Evolutionary conservation across 306 rosid genomes (phyloP).

Genomic region (Quercus gilva): DNA sequence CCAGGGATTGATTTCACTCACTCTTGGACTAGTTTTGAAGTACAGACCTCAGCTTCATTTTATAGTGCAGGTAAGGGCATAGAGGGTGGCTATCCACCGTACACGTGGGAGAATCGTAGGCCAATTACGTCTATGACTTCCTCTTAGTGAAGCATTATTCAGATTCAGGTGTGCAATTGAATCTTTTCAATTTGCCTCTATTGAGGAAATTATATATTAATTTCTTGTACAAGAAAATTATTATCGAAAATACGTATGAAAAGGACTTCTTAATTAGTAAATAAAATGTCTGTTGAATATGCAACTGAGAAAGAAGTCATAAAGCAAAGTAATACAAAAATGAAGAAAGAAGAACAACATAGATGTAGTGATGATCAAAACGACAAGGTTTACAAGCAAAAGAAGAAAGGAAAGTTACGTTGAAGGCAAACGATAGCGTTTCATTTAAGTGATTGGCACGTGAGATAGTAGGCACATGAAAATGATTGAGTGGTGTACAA

Average conservation of each 20-base stretch:
- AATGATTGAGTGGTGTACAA: no score
- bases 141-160: not conserved
- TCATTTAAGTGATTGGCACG: no score
- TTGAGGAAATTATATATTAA: not conserved
- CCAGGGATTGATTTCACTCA: not conserved
- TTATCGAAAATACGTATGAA: not conserved
- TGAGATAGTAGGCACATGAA: no score
- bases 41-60: not conserved
- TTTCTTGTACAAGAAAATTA: not conserved
- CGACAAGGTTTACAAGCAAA: no score
- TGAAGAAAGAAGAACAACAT: no score
- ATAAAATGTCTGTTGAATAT: no score
- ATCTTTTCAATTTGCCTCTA: not conserved
- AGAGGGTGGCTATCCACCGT: slow-evolving; percentile 23
- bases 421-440: no score
- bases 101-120: slow-evolving; percentile 36
- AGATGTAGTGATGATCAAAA: no score
- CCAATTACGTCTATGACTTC: not conserved
- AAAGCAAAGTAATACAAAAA: no score
- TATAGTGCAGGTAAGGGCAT: not conserved
- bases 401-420: no score
- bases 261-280: not conserved
- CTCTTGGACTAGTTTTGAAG: slow-evolving; percentile 8
- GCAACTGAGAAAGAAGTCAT: no score
- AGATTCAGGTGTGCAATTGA: not conserved